Conservation (phyloP, 805 yeast species). For the Candida boleticola region DNA sequence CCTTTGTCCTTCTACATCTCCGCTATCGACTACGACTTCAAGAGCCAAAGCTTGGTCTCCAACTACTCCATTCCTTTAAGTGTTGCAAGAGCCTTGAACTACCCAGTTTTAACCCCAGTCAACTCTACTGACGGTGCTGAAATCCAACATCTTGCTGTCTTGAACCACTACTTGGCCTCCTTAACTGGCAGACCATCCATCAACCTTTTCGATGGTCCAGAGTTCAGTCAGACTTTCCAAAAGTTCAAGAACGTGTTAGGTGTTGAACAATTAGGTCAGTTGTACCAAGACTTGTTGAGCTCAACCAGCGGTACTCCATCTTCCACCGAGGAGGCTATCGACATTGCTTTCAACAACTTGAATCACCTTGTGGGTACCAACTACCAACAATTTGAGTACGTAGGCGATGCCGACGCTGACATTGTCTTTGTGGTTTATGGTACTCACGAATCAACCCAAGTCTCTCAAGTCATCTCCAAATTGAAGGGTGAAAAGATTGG, state of each 20-base stretch:
- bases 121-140: constrained; percentile 47
- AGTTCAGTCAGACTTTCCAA: constrained; percentile 52
- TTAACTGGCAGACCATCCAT: constrained; percentile 54
- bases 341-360: constrained; percentile 47
- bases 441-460: constrained; percentile 58
- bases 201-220: constrained; percentile 79
- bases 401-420: constrained; percentile 60
- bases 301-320: constrained; percentile 21
- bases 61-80: constrained; percentile 63
- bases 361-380: constrained; percentile 54
- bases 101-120: constrained; percentile 70
- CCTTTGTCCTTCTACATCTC: constrained; percentile 74
- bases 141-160: constrained; percentile 63
- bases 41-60: constrained; percentile 50
- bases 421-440: constrained; percentile 85
- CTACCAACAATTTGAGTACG: constrained; percentile 65
- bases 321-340: constrained; percentile 37
- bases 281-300: constrained; percentile 36
- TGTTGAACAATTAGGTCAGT: constrained; percentile 38
- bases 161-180: constrained; percentile 60
- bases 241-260: constrained; percentile 45
- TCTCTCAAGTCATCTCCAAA: constrained; percentile 43
- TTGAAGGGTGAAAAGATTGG: constrained; percentile 47
- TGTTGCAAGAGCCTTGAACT: constrained; percentile 60
- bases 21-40: constrained; percentile 67